Evolutionary conservation across 2,329 filamentous ascomycete genomes (phyloP).

Genomic region (Colletotrichum camelliae): DNA sequence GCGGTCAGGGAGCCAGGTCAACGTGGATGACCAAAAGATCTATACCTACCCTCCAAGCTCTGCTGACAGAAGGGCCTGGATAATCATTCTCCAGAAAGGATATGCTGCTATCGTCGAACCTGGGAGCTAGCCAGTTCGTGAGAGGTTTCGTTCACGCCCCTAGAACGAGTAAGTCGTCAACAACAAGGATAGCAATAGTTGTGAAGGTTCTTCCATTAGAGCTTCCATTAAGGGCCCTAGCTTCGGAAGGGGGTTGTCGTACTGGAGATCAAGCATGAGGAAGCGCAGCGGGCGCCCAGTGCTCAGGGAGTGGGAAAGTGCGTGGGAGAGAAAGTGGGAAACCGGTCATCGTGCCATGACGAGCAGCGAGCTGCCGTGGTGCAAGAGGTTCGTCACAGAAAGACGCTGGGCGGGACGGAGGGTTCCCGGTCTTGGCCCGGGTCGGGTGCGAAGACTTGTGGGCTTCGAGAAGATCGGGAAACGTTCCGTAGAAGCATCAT

Average conservation of each 20-base stretch:
- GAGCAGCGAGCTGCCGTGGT: not conserved
- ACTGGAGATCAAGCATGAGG: not conserved
- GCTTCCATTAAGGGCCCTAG: not conserved
- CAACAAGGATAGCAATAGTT: not conserved
- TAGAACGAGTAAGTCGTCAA: not conserved
- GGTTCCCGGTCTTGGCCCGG: constrained; percentile 2
- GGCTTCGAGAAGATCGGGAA: constrained; percentile 14
- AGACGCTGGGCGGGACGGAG: not conserved
- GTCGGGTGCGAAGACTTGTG: not conserved
- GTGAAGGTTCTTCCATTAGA: not conserved
- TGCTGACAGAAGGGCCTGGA: not conserved
- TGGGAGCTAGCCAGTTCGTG: not conserved
- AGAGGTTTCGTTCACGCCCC: not conserved
- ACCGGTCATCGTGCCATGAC: not conserved
- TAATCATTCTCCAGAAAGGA: not conserved
- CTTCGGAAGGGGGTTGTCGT: not conserved
- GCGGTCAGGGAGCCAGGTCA: not conserved
- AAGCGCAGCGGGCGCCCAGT: not conserved
- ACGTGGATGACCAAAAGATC: not conserved
- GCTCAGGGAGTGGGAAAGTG: not conserved
- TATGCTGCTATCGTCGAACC: not conserved
- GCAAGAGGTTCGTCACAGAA: constrained; percentile 17
- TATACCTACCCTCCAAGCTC: not conserved
- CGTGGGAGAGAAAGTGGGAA: not conserved
- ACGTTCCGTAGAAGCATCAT: not conserved